Conservation (phyloP, 192 early-diverging fungal genomes). For the Polychytrium aggregatum region DNA sequence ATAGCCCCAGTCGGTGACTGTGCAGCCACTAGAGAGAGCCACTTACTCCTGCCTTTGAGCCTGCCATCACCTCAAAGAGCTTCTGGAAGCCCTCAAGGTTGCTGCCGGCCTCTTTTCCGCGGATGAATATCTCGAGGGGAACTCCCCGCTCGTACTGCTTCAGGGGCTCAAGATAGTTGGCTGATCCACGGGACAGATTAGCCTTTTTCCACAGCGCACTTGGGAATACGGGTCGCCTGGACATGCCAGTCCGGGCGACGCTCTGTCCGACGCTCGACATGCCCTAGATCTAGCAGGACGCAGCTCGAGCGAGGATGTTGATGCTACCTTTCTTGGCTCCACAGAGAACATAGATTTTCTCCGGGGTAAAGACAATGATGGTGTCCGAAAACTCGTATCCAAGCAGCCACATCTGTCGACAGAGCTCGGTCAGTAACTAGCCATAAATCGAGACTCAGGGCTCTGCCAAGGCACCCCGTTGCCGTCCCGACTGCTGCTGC, state of each 20-base stretch:
- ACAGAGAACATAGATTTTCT: slow-evolving; percentile 67
- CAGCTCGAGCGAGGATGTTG: too few relatives aligned
- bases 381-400: slow-evolving; percentile 89
- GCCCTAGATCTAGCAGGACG: too few relatives aligned
- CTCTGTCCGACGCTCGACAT: not conserved
- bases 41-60: too few relatives aligned
- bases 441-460: too few relatives aligned
- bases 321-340: slow-evolving; percentile 73
- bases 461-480: too few relatives aligned
- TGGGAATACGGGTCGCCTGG: not conserved
- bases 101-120: slow-evolving; percentile 64
- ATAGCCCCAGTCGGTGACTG: not conserved
- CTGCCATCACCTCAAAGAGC: slow-evolving; percentile 34
- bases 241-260: not conserved
- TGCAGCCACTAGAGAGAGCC: not conserved
- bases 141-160: slow-evolving; percentile 29
- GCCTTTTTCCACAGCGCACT: not conserved
- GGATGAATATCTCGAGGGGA: slow-evolving; percentile 61
- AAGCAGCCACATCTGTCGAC: slow-evolving; percentile 73
- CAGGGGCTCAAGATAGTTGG: slow-evolving; percentile 52
- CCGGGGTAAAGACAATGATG: slow-evolving; percentile 60
- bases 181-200: slow-evolving; percentile 11
- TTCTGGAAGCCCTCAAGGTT: slow-evolving; percentile 56
- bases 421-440: too few relatives aligned
- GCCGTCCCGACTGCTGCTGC: too few relatives aligned